These are phyloP conservation scores for Calonectria hongkongensis DNA, from an alignment of 2,329 filamentous ascomycete species.

Conservation along the genomic window DNA sequence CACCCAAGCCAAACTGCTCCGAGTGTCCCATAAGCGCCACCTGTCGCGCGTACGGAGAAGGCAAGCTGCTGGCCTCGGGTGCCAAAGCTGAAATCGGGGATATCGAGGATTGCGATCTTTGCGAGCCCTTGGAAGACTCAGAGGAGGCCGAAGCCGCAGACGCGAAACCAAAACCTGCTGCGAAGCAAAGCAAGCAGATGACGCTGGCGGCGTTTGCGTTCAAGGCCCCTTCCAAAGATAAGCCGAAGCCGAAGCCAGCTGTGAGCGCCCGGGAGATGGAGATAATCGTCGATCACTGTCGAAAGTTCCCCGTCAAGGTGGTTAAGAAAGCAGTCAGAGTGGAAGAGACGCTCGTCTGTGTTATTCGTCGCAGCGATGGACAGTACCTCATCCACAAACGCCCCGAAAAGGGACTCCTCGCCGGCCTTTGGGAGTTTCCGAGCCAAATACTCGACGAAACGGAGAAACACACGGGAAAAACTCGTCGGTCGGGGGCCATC, in stretches of 20 bases:
- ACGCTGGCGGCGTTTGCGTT: conserved; percentile 62
- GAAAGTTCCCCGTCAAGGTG: conserved; percentile 70
- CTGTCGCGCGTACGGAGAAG: conserved; percentile 72
- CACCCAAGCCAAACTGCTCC: conserved; percentile 74
- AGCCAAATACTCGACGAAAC: conserved; percentile 61
- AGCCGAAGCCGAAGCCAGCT: conserved; percentile 40
- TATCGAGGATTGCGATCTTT: conserved; percentile 73
- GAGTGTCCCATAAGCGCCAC: conserved; percentile 70
- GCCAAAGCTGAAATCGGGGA: conserved; percentile 58
- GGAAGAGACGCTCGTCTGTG: conserved; percentile 73
- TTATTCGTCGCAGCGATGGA: conserved; percentile 66
- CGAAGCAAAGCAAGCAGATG: conserved; percentile 55
- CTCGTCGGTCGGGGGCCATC: conserved; percentile 61
- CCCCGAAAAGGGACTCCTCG: conserved; percentile 72
- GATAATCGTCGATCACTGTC: conserved; percentile 65
- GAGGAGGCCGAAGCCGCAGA: conserved; percentile 43
- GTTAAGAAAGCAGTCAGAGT: conserved; percentile 71
- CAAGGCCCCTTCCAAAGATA: conserved; percentile 46
- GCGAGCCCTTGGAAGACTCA: conserved; percentile 66
- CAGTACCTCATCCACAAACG: conserved; percentile 70
- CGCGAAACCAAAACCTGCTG: conserved; percentile 28
- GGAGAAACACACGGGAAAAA: conserved; percentile 51
- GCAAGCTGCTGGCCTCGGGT: conserved; percentile 56
- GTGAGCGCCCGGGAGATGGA: conserved; percentile 55
- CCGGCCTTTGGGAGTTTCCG: conserved; percentile 75